These are phyloP conservation scores for Termitomyces sp. DNA, from an alignment of 768 basidiomycete genomes.

Conservation along the genomic window DNA sequence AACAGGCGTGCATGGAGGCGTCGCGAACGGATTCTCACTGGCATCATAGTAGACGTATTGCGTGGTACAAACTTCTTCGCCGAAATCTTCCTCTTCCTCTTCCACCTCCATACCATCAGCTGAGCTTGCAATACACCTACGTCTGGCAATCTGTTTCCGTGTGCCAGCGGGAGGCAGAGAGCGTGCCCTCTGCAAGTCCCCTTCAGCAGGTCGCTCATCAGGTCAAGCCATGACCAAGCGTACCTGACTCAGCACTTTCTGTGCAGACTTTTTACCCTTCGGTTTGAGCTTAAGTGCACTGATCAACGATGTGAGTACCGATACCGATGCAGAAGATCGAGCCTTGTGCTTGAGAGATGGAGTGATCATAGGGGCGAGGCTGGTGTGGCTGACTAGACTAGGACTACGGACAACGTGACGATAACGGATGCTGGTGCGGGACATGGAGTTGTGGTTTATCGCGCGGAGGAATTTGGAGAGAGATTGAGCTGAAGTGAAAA, in stretches of 20 bases:
- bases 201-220: not conserved
- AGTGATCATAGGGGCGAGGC: conserved; percentile 1
- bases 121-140: not conserved
- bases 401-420: not conserved
- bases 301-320: conserved; percentile 2
- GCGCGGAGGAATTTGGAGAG: not conserved
- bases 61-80: not conserved
- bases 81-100: not conserved
- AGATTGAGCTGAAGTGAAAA: not conserved
- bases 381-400: not conserved
- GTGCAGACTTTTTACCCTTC: not conserved
- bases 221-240: not conserved
- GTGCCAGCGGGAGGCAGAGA: not conserved
- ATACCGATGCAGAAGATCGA: conserved; percentile 6
- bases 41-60: not conserved
- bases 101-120: conserved; percentile 1
- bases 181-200: not conserved
- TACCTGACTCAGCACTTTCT: not conserved
- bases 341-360: conserved; percentile 6
- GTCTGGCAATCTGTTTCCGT: not conserved
- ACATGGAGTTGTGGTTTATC: not conserved
- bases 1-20: conserved; percentile 7
- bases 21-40: conserved; percentile 7
- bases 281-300: not conserved
- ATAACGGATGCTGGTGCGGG: not conserved